Evolutionary conservation across 2,329 filamentous ascomycete species (phyloP).

Genomic region (Epichloe typhina): DNA sequence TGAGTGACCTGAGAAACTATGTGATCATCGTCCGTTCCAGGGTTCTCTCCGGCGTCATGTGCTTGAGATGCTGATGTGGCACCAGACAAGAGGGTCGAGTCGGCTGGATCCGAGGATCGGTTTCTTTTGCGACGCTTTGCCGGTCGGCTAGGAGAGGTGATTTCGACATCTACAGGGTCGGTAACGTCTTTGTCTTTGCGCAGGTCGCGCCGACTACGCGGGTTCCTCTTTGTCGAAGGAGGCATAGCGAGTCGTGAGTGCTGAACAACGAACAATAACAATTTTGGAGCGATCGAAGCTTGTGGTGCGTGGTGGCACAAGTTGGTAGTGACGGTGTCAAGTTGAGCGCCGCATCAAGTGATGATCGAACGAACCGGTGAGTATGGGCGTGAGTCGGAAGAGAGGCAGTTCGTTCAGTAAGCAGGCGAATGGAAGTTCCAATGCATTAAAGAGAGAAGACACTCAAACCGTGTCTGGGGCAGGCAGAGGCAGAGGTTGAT

Average conservation of each 20-base stretch:
- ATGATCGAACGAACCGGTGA: neutral
- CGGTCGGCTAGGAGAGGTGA: slow-evolving; percentile 48
- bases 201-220: slow-evolving; percentile 25
- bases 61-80: slow-evolving; percentile 16
- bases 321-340: slow-evolving; percentile 2
- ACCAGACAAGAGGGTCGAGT: slow-evolving; percentile 7
- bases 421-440: neutral
- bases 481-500: neutral
- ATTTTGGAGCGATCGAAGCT: neutral
- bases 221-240: slow-evolving; percentile 23
- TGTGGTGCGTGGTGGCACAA: neutral
- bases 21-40: slow-evolving; percentile 39
- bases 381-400: neutral
- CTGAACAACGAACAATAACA: neutral
- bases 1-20: slow-evolving; percentile 43
- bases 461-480: too few relatives aligned
- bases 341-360: neutral
- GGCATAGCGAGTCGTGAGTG: slow-evolving; percentile 17
- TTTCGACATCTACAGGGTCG: slow-evolving; percentile 27
- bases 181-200: slow-evolving; percentile 23
- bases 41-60: slow-evolving; percentile 22
- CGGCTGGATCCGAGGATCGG: slow-evolving; percentile 7
- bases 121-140: slow-evolving; percentile 51
- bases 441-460: neutral
- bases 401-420: neutral